Percentiles rank a stretch among this genome's conserved stretches.
Conservation (phyloP, 1,284 basidiomycete species). For the Melampsora americana region DNA sequence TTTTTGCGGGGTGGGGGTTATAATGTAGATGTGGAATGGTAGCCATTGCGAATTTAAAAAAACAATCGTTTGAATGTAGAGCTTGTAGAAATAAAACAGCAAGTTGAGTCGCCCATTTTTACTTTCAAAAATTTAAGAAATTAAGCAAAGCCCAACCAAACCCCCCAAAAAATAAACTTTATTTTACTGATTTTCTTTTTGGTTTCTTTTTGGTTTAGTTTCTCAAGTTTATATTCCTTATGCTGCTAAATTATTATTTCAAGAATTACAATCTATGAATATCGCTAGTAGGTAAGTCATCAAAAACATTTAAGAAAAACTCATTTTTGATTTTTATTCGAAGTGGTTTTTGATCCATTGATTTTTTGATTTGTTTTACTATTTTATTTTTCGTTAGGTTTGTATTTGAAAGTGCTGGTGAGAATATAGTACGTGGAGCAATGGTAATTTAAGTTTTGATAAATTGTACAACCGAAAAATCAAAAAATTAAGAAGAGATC, state of each 20-base stretch:
- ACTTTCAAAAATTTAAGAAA: no score
- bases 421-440: slow-evolving; percentile 42
- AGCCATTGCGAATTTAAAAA: slow-evolving; percentile 81
- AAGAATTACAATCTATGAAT: slow-evolving; percentile 61
- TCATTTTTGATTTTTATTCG: not conserved
- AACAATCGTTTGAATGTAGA: slow-evolving; percentile 65
- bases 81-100: slow-evolving; percentile 94
- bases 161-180: no score
- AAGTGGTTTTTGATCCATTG: not conserved
- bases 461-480: no score
- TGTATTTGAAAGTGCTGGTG: slow-evolving; percentile 43
- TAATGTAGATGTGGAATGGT: slow-evolving; percentile 76
- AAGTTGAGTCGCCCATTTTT: slow-evolving; percentile 82
- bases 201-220: slow-evolving; percentile 48
- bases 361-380: no score
- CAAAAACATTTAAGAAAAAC: slow-evolving; percentile 40
- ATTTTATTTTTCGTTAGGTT: slow-evolving; percentile 18
- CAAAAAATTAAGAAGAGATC: no score
- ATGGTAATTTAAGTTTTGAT: slow-evolving; percentile 31
- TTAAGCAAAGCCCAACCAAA: no score
- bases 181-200: not conserved
- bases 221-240: slow-evolving; percentile 56
- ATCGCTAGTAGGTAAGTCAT: slow-evolving; percentile 51
- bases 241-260: slow-evolving; percentile 76
- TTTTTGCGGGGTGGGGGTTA: slow-evolving; percentile 9